Conservation (phyloP, 169 alveolate species). For the Babesia bigemina region DNA sequence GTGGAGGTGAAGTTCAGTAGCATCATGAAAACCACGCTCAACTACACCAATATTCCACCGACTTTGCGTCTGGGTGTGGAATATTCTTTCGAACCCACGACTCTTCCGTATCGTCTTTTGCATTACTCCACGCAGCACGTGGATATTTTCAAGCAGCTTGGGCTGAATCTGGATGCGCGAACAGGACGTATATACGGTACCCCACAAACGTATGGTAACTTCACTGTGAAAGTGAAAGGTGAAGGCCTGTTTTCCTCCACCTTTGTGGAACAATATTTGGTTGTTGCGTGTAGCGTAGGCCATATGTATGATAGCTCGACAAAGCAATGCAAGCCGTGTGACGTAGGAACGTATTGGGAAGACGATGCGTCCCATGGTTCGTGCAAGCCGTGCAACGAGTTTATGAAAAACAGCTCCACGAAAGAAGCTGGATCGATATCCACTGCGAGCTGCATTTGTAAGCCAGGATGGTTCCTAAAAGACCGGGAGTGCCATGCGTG, state of each 20-base stretch:
- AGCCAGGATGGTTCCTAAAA: constrained; percentile 66
- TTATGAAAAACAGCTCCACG: constrained; percentile 66
- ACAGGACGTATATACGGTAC: constrained; percentile 51
- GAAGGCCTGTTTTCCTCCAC: constrained; percentile 18
- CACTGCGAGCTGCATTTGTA: constrained; percentile 66
- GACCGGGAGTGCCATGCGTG: constrained; percentile 70
- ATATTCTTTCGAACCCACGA: constrained; percentile 34
- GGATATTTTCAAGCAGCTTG: constrained; percentile 7
- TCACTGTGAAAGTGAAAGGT: constrained; percentile 1
- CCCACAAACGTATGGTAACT: background rate
- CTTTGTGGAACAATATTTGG: background rate
- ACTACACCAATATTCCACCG: constrained; percentile 17
- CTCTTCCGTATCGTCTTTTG: no score
- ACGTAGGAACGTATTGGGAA: constrained; percentile 38
- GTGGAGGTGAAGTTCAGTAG: constrained; percentile 25
- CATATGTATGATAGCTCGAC: background rate
- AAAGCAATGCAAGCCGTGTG: constrained; percentile 34
- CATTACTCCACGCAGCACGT: constrained; percentile 11
- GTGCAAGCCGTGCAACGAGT: constrained; percentile 57
- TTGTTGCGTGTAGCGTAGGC: constrained; percentile 38
- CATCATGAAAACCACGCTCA: constrained; percentile 1
- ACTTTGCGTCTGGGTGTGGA: constrained; percentile 7
- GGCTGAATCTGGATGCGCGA: constrained; percentile 17
- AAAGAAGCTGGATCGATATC: constrained; percentile 53
- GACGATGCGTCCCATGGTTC: background rate